phyloP scores from a whole-genome alignment of 495 filamentous ascomycete genomes.

The Podospora pseudoanserina region DNA sequence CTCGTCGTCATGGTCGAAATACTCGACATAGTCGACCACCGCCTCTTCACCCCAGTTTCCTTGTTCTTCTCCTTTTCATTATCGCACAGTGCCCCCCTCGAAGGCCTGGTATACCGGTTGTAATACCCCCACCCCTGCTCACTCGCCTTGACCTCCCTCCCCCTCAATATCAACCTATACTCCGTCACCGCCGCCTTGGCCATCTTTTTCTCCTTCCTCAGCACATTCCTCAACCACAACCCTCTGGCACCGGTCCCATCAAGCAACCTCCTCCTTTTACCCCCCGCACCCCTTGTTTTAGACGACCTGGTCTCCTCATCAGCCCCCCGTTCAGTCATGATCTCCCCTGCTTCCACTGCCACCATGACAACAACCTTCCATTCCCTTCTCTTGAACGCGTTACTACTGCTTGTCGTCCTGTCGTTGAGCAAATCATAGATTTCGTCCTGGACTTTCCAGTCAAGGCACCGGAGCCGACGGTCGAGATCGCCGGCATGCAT shows the following conservation, averaged over 20 bases:
- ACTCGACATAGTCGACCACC: constrained; percentile 12
- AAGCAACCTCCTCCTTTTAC: neutral
- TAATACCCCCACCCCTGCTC: constrained; percentile 21
- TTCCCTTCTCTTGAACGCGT: constrained; percentile 17
- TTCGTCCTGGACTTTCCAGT: constrained; percentile 27
- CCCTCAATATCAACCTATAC: constrained; percentile 21
- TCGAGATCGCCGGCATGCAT: constrained; percentile 15
- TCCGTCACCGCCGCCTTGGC: constrained; percentile 19
- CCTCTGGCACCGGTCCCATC: neutral
- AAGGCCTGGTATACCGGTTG: constrained; percentile 25
- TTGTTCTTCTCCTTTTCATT: constrained; percentile 14
- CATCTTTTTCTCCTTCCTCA: neutral
- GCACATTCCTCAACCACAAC: neutral
- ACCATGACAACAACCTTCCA: constrained; percentile 21
- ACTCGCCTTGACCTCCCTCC: constrained; percentile 13
- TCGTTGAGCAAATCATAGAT: constrained; percentile 24
- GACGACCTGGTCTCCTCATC: neutral
- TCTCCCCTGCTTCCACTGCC: constrained; percentile 16
- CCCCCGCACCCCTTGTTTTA: neutral
- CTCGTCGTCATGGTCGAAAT: neutral
- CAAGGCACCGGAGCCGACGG: constrained; percentile 15
- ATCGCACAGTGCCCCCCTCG: neutral
- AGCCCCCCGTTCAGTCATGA: neutral
- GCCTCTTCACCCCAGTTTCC: constrained; percentile 15
- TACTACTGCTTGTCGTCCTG: constrained; percentile 23